Base-by-base conservation (phyloP, 306 rosid genomes). In the Quercus wislizeni region DNA sequence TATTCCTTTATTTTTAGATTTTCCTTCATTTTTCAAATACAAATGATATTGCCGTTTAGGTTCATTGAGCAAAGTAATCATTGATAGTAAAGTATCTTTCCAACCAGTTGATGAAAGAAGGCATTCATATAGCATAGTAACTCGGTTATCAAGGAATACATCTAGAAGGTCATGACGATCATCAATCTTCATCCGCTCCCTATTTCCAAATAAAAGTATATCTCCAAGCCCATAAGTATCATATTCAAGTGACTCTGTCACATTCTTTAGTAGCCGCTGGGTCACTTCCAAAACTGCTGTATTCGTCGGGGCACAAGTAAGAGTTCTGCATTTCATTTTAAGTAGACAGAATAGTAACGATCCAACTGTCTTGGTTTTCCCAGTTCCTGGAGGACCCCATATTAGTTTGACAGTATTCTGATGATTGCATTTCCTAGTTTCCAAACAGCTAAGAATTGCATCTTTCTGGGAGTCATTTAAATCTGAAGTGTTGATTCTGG, bases 381-480 rank as follows among this genome's bases (percentile, higher is more conserved):
- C 93, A 2, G 93, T 89, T 17, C 91, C 91, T 0, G 93, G 97
- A 64, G 93, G 93, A 0, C 97, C 97, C 92, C 93, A 91, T 23
- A 91, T 89, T 14, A 90, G 83, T 68, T 88, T 82, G 33, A 88
- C 46, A n/a, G 74, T 55, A 33, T 75, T 76, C 21, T 28, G 21
- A 27, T 85, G 88, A 15, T 3, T 51, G 31, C 89, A 88, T 21
- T 77, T 61, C 43, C 67, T 82, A 70, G 73, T 68, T 5, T 58
- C 41, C 4, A 89, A 81, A 77, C 86, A 88, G 54, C 82, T 88
- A 63, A 75, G 46, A 71, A 91, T 79, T 0, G 88, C 91, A 3
- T 43, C 64, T 74, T 74, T 38, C 31, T 92, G 94, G 10, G 90
- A 80, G 58, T 79, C 75, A 79, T 92, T 87, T 25, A 89, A 84